Evolutionary conservation across 345 rosid species (phyloP).

Genomic region (Gossypium australe): DNA sequence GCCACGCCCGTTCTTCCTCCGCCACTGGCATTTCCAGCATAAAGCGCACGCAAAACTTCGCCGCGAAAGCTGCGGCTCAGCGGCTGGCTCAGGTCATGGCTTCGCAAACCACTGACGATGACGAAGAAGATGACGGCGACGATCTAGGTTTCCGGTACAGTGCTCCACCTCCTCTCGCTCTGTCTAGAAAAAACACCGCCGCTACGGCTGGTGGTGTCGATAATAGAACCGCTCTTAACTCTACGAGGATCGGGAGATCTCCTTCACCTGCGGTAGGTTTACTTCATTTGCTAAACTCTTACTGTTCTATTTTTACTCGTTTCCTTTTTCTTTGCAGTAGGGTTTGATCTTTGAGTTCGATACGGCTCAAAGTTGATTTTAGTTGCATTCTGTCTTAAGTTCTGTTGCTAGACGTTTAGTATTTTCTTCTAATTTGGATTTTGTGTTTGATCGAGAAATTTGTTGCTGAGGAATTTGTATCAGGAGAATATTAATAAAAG

Average conservation of each 20-base stretch:
- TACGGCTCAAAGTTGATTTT: neutral
- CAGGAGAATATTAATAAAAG: neutral
- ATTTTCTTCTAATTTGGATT: neutral
- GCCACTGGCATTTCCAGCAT: conserved; percentile 64
- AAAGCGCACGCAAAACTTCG: conserved; percentile 86
- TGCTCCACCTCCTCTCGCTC: conserved; percentile 76
- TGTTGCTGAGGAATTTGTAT: neutral
- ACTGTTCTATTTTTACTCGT: neutral
- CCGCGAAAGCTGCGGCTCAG: conserved; percentile 96
- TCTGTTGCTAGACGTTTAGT: neutral
- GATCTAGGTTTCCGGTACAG: conserved; percentile 82
- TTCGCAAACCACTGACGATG: conserved; percentile 82
- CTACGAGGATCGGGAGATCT: conserved; percentile 64
- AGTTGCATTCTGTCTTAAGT: conserved; percentile 1
- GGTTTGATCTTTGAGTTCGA: neutral
- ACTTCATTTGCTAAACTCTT: neutral
- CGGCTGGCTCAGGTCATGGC: conserved; percentile 99
- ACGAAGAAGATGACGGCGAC: conserved; percentile 52
- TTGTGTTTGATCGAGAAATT: neutral
- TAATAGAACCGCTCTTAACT: conserved; percentile 28
- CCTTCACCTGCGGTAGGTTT: conserved; percentile 77
- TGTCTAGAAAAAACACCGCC: conserved; percentile 37
- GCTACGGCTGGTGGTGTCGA: conserved; percentile 2
- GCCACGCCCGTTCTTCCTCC: conserved; percentile 65
- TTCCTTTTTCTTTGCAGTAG: neutral